A percentile compares a stretch with the other conserved stretches of the same genome.
Conservation (phyloP, 345 rosid species). For the Eucalyptus sideroxylon region DNA sequence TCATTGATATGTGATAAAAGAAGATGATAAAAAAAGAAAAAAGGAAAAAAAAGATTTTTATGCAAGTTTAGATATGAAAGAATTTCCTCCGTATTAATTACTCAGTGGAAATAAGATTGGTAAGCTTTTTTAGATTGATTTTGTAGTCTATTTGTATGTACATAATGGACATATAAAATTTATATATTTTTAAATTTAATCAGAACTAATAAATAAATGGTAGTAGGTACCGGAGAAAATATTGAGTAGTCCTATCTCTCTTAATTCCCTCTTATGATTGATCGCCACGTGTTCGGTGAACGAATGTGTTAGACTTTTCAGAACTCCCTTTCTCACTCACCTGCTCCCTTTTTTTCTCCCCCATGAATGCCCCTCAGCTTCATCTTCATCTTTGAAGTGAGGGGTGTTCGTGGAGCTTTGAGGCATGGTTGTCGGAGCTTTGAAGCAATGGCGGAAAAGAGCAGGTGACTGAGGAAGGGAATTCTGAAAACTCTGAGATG, state of each 20-base stretch:
- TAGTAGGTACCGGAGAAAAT: not conserved
- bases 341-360: not conserved
- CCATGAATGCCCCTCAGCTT: not conserved
- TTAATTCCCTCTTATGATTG: no score
- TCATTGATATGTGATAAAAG: not conserved
- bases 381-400: not conserved
- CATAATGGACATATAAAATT: not conserved
- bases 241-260: no score
- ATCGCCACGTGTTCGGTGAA: accelerated
- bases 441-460: not conserved
- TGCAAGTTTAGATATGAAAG: not conserved
- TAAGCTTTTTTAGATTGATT: not conserved
- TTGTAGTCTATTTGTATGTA: not conserved
- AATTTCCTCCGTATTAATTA: not conserved
- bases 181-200: no score
- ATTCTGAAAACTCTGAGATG: not conserved
- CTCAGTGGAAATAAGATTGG: not conserved
- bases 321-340: not conserved
- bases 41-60: not conserved
- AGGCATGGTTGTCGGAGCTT: not conserved
- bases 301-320: no score
- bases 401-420: not conserved
- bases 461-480: not conserved
- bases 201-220: no score
- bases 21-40: not conserved